phyloP scores from a whole-genome alignment of 2,329 filamentous ascomycete species.

The Zymoseptoria brevis region DNA sequence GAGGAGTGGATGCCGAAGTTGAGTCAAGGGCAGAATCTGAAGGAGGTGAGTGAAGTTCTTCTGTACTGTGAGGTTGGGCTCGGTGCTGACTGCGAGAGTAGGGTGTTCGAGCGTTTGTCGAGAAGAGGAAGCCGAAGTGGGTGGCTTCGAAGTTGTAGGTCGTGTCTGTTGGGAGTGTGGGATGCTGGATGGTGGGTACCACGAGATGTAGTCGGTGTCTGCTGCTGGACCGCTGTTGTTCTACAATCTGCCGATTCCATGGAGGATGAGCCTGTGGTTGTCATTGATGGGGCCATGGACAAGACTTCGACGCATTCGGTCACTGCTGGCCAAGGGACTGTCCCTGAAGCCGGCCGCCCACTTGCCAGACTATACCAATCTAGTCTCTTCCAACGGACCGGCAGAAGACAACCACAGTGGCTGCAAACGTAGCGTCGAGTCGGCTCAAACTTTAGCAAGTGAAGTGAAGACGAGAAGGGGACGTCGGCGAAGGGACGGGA shows the following conservation, averaged over 20 bases:
- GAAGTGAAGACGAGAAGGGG: background rate
- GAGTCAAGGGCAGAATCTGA: conserved; percentile 62
- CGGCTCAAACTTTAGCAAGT: background rate
- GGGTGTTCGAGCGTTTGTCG: conserved; percentile 66
- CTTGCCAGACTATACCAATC: background rate
- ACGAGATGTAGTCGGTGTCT: background rate
- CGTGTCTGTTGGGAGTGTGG: background rate
- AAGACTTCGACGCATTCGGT: background rate
- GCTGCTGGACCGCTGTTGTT: background rate
- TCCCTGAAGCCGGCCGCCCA: background rate
- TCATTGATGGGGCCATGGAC: background rate
- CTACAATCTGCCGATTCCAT: background rate
- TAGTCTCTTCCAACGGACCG: no score
- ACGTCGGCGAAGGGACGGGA: background rate
- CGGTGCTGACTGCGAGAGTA: background rate
- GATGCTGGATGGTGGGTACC: background rate
- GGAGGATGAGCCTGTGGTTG: background rate
- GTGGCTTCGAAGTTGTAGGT: conserved; percentile 13
- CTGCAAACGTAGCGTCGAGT: background rate
- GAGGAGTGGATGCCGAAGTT: conserved; percentile 53
- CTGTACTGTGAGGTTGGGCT: background rate
- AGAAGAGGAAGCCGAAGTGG: conserved; percentile 40
- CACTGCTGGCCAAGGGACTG: background rate
- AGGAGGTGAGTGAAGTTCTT: conserved; percentile 37
- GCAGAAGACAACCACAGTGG: no score